A percentile compares a stretch with the other conserved stretches of the same genome.
Evolutionary conservation across 257 asterid genomes (phyloP).

Genomic region (Nicotiana paniculata): DNA sequence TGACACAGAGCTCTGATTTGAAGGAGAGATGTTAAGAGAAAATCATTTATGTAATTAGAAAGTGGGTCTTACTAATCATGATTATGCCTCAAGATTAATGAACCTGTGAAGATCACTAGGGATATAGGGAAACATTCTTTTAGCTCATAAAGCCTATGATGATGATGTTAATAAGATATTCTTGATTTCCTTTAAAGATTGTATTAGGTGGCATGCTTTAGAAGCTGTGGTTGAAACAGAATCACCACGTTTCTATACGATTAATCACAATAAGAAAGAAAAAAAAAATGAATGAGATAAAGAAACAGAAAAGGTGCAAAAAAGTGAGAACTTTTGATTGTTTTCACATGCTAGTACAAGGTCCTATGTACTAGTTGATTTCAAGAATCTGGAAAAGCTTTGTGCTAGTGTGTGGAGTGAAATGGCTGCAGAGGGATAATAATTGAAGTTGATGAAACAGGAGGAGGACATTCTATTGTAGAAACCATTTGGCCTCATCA

Average conservation of each 20-base stretch:
- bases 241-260: not conserved
- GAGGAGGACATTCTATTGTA: not conserved
- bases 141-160: constrained; percentile 25
- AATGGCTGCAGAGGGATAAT: not conserved
- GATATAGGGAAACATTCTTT: constrained; percentile 18
- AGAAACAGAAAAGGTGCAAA: not conserved
- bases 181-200: constrained; percentile 27
- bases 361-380: constrained; percentile 5
- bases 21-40: constrained; percentile 20
- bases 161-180: constrained; percentile 20
- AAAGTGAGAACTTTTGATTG: constrained; percentile 3
- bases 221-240: constrained; percentile 27
- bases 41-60: constrained; percentile 34
- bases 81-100: constrained; percentile 43
- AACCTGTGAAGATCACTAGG: constrained; percentile 19
- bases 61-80: constrained; percentile 39
- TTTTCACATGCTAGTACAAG: constrained; percentile 9
- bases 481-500: constrained; percentile 3
- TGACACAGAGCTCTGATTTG: constrained; percentile 19
- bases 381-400: not conserved
- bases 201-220: constrained; percentile 51
- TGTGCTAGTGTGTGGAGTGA: not conserved
- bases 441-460: constrained; percentile 5
- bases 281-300: not conserved
- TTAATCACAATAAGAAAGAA: not conserved